Evolutionary conservation across 805 yeast genomes (phyloP).

Genomic region (Metschnikowia noctiluminum): DNA sequence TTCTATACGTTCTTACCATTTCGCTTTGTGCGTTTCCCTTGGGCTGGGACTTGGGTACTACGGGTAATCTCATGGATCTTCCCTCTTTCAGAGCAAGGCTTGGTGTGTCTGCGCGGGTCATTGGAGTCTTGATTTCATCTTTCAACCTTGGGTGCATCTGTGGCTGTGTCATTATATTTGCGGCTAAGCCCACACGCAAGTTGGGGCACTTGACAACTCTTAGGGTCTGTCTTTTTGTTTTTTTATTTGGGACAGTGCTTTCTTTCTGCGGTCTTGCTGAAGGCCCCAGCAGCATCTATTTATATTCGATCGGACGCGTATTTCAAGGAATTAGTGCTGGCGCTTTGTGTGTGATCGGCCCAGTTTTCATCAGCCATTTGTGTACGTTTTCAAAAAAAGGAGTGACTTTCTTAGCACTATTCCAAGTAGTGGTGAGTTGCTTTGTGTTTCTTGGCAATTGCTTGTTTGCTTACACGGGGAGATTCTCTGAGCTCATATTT

Average conservation of each 20-base stretch:
- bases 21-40: constrained; percentile 11
- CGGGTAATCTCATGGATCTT: constrained; percentile 10
- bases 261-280: constrained; percentile 1
- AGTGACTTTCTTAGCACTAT: background rate
- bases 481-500: constrained; percentile 3
- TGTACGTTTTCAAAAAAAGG: constrained; percentile 5
- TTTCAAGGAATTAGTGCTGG: constrained; percentile 10
- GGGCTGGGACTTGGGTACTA: constrained; percentile 15
- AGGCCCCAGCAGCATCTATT: constrained; percentile 1
- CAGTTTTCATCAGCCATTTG: constrained; percentile 10
- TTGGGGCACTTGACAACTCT: constrained; percentile 7
- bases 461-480: constrained; percentile 4
- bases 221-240: constrained; percentile 1
- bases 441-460: constrained; percentile 8
- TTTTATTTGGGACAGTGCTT: constrained; percentile 3
- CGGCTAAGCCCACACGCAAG: background rate
- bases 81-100: constrained; percentile 9
- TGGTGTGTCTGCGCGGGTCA: constrained; percentile 2
- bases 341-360: constrained; percentile 12
- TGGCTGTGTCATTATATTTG: constrained; percentile 5
- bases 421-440: constrained; percentile 2
- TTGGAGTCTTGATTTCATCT: constrained; percentile 5
- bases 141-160: constrained; percentile 11
- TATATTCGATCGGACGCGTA: constrained; percentile 3
- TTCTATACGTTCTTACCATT: constrained; percentile 1